Base-by-base conservation (phyloP, 1,284 basidiomycete genomes). In the Fomes fomentarius region DNA sequence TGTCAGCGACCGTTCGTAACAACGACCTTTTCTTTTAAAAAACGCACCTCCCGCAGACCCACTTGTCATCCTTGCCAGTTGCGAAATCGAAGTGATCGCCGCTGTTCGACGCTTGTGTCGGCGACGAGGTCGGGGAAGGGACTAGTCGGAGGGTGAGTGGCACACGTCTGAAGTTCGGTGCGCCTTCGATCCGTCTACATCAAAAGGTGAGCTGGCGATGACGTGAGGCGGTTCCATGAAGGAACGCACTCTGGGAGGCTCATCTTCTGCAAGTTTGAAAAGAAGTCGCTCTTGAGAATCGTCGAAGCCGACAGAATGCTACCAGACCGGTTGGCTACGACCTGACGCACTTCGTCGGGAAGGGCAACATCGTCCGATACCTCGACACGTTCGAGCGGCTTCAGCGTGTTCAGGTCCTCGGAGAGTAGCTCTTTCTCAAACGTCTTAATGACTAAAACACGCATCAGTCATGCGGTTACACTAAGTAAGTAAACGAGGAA, bases 241-340 rank as follows among this genome's bases (percentile, higher is more conserved):
- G n/a, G n/a, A n/a, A 77, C 88, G 50, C 63, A 94, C 89, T 97
- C 96, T 0, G 93, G 91, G 4, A 98, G 75, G 11, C 91, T 91
- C 87, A 96, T 93, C 76, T 97, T 97, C 74, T 98, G 96, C 44
- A 98, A 69, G 62, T 94, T 94, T 1, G 86, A 87, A 81, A 98
- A 98, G 76, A 98, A 96, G 72, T 98, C 96, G 52, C 93, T 96
- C 76, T 99, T 99, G 67, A 99, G 79, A 66, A 99, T 98, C 1
- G 95, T 96, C 12, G 89, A 94, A 0, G 93, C 91, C 3, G 94
- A 96, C 1, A 99, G 74, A 56, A 99, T 93, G 54, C 81, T 87
- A 6, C 97, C 97, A 5, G 83, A 83, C 46, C 97, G 85, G 64
- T 91, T 91, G 24, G 86, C 81, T 14, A 99, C 96, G 12, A 96